Conservation (phyloP, 768 basidiomycete species). For the Exsudoporus frostii region DNA sequence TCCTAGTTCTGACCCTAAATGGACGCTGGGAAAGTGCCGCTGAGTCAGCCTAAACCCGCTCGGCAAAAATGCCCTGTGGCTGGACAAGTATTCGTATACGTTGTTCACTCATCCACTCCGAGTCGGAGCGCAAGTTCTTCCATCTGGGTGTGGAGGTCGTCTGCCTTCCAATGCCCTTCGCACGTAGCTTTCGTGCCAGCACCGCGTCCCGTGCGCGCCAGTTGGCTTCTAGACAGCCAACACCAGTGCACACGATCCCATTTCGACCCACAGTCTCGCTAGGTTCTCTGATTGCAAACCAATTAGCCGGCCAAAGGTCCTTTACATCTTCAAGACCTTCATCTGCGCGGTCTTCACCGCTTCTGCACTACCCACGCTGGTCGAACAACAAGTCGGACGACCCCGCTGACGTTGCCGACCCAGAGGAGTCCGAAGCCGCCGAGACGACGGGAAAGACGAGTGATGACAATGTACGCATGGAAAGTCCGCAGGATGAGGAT, state of each 20-base stretch:
- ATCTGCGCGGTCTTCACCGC: constrained; percentile 31
- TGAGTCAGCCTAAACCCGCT: constrained; percentile 11
- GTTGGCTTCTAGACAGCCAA: constrained; percentile 8
- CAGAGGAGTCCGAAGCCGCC: constrained; percentile 22
- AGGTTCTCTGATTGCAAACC: constrained; percentile 4
- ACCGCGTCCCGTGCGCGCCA: constrained; percentile 10
- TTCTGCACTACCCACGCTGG: constrained; percentile 37
- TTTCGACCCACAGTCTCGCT: constrained; percentile 3
- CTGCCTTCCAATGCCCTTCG: constrained; percentile 24
- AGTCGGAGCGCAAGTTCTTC: background rate
- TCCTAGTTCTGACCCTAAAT: no score
- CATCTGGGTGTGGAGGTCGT: constrained; percentile 16
- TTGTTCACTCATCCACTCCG: background rate
- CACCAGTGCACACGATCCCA: constrained; percentile 11
- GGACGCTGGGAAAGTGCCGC: constrained; percentile 6
- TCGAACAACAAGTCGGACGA: constrained; percentile 34
- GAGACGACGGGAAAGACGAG: constrained; percentile 20
- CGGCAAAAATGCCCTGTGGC: background rate
- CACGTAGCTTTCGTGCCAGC: constrained; percentile 17
- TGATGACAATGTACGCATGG: constrained; percentile 19
- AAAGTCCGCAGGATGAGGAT: constrained; percentile 31
- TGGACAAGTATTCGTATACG: background rate
- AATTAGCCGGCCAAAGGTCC: constrained; percentile 16
- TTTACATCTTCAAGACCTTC: constrained; percentile 26
- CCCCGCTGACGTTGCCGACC: constrained; percentile 21